Conservation (phyloP, 148 eudicot species). For the Chenopodium suecicum region DNA sequence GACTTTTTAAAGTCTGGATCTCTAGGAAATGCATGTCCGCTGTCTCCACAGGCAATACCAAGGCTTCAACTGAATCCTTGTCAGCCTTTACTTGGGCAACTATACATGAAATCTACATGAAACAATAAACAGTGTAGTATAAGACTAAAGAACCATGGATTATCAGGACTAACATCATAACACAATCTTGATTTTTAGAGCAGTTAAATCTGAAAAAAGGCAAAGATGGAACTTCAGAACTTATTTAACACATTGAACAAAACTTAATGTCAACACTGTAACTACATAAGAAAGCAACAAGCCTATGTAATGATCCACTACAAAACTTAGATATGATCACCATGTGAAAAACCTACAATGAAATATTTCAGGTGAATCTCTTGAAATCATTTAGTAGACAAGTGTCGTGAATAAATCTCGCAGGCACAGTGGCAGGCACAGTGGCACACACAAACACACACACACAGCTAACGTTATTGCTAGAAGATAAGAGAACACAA, state of each 20-base stretch:
- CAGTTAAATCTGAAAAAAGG: background rate
- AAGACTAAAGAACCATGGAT: background rate
- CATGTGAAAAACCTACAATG: background rate
- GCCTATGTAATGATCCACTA: background rate
- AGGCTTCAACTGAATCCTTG: constrained; percentile 72
- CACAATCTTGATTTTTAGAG: background rate
- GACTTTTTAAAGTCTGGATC: constrained; percentile 49
- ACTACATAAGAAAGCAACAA: background rate
- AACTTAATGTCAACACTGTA: background rate
- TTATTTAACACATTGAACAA: background rate
- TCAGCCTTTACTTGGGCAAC: constrained; percentile 86
- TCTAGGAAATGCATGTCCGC: constrained; percentile 69
- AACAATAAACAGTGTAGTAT: background rate
- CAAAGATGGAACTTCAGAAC: background rate
- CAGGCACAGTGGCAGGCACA: background rate
- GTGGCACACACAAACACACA: too few relatives aligned
- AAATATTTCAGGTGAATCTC: background rate
- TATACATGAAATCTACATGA: constrained; percentile 69
- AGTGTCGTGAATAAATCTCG: background rate
- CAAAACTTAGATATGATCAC: background rate
- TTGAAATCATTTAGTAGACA: background rate
- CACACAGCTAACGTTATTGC: background rate
- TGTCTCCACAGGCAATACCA: constrained; percentile 67
- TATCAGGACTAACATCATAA: background rate
- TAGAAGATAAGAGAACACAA: constrained; percentile 8